These are phyloP conservation scores for Anisogramma anomala DNA, from an alignment of 2,329 filamentous ascomycete species.

Conservation along the genomic window DNA sequence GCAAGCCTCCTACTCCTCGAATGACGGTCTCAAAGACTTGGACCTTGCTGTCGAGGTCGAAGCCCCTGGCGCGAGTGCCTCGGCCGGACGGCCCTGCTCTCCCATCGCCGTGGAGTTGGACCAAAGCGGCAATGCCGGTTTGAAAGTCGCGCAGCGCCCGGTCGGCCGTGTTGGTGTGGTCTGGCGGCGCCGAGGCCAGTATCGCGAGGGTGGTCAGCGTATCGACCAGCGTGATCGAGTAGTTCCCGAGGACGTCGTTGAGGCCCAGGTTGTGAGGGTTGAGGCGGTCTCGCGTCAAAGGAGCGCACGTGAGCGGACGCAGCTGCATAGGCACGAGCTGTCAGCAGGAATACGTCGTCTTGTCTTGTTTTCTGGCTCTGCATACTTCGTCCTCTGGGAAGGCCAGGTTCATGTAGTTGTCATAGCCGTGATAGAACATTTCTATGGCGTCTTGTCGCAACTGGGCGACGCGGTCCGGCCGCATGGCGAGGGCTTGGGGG, in stretches of 20 bases:
- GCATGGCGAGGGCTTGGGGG: conserved; percentile 36
- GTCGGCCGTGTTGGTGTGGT: conserved; percentile 38
- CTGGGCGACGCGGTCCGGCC: conserved; percentile 40
- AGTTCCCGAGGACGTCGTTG: conserved; percentile 94
- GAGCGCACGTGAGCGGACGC: conserved; percentile 71
- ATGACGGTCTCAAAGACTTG: conserved; percentile 99
- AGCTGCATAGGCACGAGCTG: conserved; percentile 37
- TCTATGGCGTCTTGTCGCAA: conserved; percentile 52
- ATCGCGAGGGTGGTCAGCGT: conserved; percentile 91
- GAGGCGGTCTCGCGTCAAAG: conserved; percentile 70
- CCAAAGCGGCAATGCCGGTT: conserved; percentile 61
- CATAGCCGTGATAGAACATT: conserved; percentile 95
- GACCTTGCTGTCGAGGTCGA: conserved; percentile 94
- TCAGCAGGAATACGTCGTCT: conserved; percentile 8
- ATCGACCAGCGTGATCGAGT: conserved; percentile 90
- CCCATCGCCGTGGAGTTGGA: conserved; percentile 80
- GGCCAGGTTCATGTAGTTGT: conserved; percentile 87
- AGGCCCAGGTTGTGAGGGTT: conserved; percentile 74
- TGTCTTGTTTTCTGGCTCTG: not conserved
- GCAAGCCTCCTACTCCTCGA: conserved; percentile 74
- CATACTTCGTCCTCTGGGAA: conserved; percentile 86
- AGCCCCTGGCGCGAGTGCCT: conserved; percentile 65
- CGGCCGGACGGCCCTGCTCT: conserved; percentile 53
- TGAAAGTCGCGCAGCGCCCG: conserved; percentile 68
- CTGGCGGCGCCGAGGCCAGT: conserved; percentile 61